Percentiles rank a stretch among this genome's conserved stretches.
Conservation (phyloP, 108 stramenopile species). For the Nannochloropsis granulata region DNA sequence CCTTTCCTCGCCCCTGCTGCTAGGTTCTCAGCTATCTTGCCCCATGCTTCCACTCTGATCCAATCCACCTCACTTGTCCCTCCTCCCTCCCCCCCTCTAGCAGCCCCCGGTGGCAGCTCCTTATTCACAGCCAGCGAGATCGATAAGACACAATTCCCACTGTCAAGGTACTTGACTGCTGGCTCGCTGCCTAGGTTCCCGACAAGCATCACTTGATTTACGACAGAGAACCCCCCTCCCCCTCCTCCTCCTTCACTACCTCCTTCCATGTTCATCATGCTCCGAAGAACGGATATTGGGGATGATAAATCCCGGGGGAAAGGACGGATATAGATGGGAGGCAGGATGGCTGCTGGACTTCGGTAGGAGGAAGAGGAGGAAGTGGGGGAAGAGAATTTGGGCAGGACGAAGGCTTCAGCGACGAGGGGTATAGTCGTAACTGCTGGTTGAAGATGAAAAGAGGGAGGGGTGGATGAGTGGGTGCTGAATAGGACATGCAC, state of each 20-base stretch:
- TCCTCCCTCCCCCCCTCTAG: neutral
- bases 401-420: no score
- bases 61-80: neutral
- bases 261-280: neutral
- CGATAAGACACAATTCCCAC: neutral
- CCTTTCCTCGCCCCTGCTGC: neutral
- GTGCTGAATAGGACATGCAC: no score
- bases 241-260: neutral
- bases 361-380: no score
- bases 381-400: no score
- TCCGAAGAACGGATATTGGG: no score
- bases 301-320: no score
- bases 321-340: no score
- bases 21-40: neutral
- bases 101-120: neutral
- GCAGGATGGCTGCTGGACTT: no score
- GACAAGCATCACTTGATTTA: neutral
- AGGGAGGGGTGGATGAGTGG: no score
- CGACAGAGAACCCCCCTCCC: neutral
- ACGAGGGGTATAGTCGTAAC: no score
- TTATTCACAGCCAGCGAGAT: neutral
- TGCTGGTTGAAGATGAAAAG: no score
- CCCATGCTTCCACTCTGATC: neutral
- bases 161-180: neutral
- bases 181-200: neutral